These are phyloP conservation scores for Fusarium sp. DNA, from an alignment of 2,329 filamentous ascomycete species.

Conservation along the genomic window DNA sequence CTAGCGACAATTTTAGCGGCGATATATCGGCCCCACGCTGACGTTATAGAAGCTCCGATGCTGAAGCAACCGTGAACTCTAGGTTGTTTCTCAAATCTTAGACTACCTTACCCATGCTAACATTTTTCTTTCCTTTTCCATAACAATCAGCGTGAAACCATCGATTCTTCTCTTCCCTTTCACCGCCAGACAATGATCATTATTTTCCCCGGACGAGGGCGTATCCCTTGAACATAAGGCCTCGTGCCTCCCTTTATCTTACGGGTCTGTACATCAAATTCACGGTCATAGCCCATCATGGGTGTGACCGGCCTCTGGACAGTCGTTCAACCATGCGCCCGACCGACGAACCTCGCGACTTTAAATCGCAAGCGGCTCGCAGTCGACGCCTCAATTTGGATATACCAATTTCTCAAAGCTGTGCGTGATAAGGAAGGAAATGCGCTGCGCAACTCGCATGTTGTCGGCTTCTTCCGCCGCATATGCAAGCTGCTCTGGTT, in stretches of 20 bases:
- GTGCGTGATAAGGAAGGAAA: constrained; percentile 99
- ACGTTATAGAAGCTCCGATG: constrained; percentile 36
- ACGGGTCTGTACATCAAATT: not conserved
- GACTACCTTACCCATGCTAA: not conserved
- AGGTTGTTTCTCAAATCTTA: not conserved
- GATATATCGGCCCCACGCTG: constrained; percentile 37
- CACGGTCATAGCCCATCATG: constrained; percentile 66
- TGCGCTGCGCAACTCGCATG: constrained; percentile 92
- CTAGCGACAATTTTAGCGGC: constrained; percentile 32
- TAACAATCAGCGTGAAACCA: not conserved
- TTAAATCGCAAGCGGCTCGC: constrained; percentile 96
- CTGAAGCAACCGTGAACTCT: constrained; percentile 9
- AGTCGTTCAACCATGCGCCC: constrained; percentile 92
- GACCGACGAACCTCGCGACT: constrained; percentile 95
- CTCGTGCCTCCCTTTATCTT: constrained; percentile 10
- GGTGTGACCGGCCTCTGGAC: constrained; percentile 99
- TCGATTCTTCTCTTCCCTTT: not conserved
- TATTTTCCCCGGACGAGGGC: constrained; percentile 31
- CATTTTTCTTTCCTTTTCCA: not conserved
- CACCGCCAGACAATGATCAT: constrained; percentile 25
- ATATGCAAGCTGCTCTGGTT: constrained; percentile 98
- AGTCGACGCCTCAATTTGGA: constrained; percentile 99
- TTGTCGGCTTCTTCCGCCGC: constrained; percentile 97
- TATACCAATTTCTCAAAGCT: constrained; percentile 99
- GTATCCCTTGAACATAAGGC: constrained; percentile 33